Base-by-base conservation (phyloP, 2,329 filamentous ascomycete genomes). In the Zarea fungicola region DNA sequence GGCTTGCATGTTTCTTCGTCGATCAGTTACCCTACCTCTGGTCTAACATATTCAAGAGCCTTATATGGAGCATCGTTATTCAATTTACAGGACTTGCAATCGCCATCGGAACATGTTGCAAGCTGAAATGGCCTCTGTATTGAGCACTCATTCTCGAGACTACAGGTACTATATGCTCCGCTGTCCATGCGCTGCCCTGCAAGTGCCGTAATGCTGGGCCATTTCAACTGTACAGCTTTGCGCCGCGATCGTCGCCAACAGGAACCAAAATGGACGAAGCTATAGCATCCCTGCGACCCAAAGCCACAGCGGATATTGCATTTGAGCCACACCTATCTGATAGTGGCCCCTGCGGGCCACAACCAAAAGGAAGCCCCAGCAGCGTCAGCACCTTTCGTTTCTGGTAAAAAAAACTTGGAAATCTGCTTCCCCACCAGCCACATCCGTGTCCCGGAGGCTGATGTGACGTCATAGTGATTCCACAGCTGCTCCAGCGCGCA, bases 391-490 rank as follows among this genome's bases (percentile, higher is more conserved):
- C n/a, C n/a, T n/a, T n/a, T 18, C 7, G 18, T 32, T 47, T 40
- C 23, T 18, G 28, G n/a, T 25, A 28, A 35, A 16, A 5, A 37
- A 37, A 21, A 4, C 35, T 9, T 4, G 19, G 3, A 26, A 25
- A 9, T 10, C 14, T 47, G 36, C 11, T 28, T 4, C n/a, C n/a
- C 8, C 42, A 34, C 32, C 28, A 45, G 35, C 35, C 26, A 47
- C 35, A 39, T 4, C 10, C 25, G n/a, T 16, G 13, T 22, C n/a
- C n/a, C n/a, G n/a, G n/a, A n/a, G n/a, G 10, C 18, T 25, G 21
- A 11, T 40, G 21, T 47, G 44, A 47, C 44, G 44, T 47, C 35
- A 41, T 28, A 41, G 35, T 22, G n/a, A 25, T 18, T 40, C 44
- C 35, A 26, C 22, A 19, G 21, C 21, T 47, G 35, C 35, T n/a